A percentile compares a stretch with the other conserved stretches of the same genome.
Evolutionary conservation across 495 filamentous ascomycete genomes (phyloP).

Genomic region (Xylaria telfairii): DNA sequence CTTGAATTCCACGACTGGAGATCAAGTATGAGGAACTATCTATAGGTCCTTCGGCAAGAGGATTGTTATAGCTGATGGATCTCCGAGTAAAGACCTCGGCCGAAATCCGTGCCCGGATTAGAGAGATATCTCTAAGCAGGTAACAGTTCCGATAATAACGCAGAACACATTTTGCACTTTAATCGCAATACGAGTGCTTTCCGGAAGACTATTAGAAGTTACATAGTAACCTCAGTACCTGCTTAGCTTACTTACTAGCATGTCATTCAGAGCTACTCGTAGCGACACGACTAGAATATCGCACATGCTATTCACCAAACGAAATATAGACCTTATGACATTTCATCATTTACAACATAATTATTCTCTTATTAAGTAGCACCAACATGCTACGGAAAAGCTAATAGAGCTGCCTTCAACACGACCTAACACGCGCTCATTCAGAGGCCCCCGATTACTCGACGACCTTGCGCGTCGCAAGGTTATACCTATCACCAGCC

Average conservation of each 20-base stretch:
- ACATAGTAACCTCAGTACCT: not conserved
- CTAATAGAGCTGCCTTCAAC: not conserved
- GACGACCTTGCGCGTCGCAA: constrained; percentile 20
- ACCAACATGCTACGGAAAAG: not conserved
- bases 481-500: constrained; percentile 24
- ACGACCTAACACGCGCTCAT: not conserved
- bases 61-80: too few species aligned
- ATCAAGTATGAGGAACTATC: too few species aligned
- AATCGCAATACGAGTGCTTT: not conserved
- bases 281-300: not conserved
- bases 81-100: too few species aligned
- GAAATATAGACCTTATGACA: not conserved
- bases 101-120: too few species aligned
- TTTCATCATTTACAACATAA: not conserved
- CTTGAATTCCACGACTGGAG: too few species aligned
- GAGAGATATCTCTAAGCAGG: too few species aligned
- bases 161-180: too few species aligned
- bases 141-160: too few species aligned
- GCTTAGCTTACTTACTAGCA: not conserved
- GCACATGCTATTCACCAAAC: not conserved
- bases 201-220: not conserved
- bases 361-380: not conserved
- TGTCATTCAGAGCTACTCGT: not conserved
- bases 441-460: constrained; percentile 3
- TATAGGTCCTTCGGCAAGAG: too few species aligned